These are phyloP conservation scores for Ophiocytium majus DNA, from an alignment of 352 stramenopile species.

Conservation along the genomic window DNA sequence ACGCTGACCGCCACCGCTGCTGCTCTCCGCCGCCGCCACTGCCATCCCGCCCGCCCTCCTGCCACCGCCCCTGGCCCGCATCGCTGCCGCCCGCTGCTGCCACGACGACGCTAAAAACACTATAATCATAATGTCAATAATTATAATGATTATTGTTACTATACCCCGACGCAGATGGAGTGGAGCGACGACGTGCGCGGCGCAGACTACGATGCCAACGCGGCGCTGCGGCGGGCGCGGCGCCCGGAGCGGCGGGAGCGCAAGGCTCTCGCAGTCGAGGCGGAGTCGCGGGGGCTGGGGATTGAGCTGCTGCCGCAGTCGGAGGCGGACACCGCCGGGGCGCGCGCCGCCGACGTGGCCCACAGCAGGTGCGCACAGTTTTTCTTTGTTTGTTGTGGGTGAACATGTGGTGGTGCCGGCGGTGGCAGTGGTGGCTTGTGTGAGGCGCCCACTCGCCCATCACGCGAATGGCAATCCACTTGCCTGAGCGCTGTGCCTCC, in stretches of 20 bases:
- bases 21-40: too few relatives aligned
- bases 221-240: not conserved
- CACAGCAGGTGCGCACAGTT: not conserved
- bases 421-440: not conserved
- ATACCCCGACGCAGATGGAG: not conserved
- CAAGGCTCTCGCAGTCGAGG: not conserved
- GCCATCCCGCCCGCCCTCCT: too few relatives aligned
- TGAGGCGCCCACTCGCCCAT: not conserved
- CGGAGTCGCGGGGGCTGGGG: not conserved
- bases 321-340: not conserved
- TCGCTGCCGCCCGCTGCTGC: too few relatives aligned
- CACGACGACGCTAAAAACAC: too few relatives aligned
- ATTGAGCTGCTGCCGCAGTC: slow-evolving; percentile 1
- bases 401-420: not conserved
- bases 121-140: too few relatives aligned
- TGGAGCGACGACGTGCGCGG: slow-evolving; percentile 5
- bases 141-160: too few relatives aligned
- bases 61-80: too few relatives aligned
- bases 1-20: too few relatives aligned
- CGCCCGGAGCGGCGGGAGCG: not conserved
- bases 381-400: not conserved
- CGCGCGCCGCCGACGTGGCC: not conserved
- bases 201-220: slow-evolving; percentile 11
- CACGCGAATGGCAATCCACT: not conserved
- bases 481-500: not conserved